Percentiles rank a stretch among this genome's conserved stretches.
Evolutionary conservation across 441 rosid genomes (phyloP).

Genomic region (Syzygium syzygioides): DNA sequence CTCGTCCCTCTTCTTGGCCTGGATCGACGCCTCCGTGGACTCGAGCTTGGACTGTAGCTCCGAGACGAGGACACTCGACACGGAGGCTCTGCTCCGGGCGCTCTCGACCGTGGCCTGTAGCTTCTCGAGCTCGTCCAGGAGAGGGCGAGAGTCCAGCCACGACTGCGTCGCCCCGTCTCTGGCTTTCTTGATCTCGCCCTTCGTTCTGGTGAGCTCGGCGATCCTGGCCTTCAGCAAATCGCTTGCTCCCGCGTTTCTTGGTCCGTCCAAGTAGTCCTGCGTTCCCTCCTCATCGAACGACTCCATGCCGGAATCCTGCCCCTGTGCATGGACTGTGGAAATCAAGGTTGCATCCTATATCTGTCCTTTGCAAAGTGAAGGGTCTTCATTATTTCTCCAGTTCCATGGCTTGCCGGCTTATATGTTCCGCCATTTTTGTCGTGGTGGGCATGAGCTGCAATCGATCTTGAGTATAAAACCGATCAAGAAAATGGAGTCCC

Average conservation of each 20-base stretch:
- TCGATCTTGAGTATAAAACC: not conserved
- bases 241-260: not conserved
- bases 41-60: constrained; percentile 40
- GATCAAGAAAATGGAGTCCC: not conserved
- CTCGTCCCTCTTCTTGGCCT: constrained; percentile 27
- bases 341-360: not conserved
- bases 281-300: not conserved
- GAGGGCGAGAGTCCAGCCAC: constrained; percentile 54
- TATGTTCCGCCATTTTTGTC: not conserved
- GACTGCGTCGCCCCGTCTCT: constrained; percentile 41
- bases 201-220: constrained; percentile 24
- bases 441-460: not conserved
- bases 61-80: constrained; percentile 16
- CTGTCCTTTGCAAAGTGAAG: not conserved
- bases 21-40: constrained; percentile 9
- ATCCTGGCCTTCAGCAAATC: constrained; percentile 17
- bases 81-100: constrained; percentile 28
- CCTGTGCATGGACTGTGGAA: not conserved
- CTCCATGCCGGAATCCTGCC: constrained; percentile 4
- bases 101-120: constrained; percentile 27
- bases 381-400: not conserved
- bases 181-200: constrained; percentile 33
- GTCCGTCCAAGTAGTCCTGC: not conserved
- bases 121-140: constrained; percentile 52
- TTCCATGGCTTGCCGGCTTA: not conserved